Percentiles rank a stretch among this genome's conserved stretches.
Conservation (phyloP, 2,329 filamentous ascomycete species). For the Aspergillus tamarii region DNA sequence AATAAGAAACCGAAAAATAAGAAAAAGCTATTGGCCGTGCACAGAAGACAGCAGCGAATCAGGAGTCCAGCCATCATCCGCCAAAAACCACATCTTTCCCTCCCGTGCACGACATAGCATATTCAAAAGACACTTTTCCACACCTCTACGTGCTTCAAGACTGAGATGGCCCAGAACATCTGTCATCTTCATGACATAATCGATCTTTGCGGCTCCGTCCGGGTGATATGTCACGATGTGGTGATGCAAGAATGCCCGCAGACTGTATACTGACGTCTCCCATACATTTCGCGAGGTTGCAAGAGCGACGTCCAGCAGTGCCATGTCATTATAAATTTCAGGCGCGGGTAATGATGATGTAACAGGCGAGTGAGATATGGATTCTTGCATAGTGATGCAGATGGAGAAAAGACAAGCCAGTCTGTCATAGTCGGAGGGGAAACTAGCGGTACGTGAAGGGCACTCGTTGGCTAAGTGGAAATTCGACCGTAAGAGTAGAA, state of each 20-base stretch:
- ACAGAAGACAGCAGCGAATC: slow-evolving; percentile 30
- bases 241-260: slow-evolving; percentile 18
- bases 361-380: slow-evolving; percentile 10
- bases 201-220: slow-evolving; percentile 15
- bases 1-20: not conserved
- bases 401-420: slow-evolving; percentile 23
- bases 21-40: slow-evolving; percentile 18
- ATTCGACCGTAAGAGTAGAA: slow-evolving; percentile 20
- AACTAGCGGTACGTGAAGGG: not conserved
- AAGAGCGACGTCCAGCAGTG: slow-evolving; percentile 15
- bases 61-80: slow-evolving; percentile 26
- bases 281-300: slow-evolving; percentile 12
- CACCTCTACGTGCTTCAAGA: slow-evolving; percentile 26
- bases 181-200: slow-evolving; percentile 21
- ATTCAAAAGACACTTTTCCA: slow-evolving; percentile 30
- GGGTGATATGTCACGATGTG: slow-evolving; percentile 10
- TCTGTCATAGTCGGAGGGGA: slow-evolving; percentile 15
- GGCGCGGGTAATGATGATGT: not conserved
- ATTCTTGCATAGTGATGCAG: slow-evolving; percentile 25
- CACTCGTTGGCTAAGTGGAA: slow-evolving; percentile 12
- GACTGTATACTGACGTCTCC: slow-evolving; percentile 13
- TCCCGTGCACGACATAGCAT: slow-evolving; percentile 21
- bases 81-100: slow-evolving; percentile 1
- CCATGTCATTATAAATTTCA: slow-evolving; percentile 4
- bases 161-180: slow-evolving; percentile 24